Evolutionary conservation across 768 basidiomycete genomes (phyloP).

Genomic region (Podaxis sp.): DNA sequence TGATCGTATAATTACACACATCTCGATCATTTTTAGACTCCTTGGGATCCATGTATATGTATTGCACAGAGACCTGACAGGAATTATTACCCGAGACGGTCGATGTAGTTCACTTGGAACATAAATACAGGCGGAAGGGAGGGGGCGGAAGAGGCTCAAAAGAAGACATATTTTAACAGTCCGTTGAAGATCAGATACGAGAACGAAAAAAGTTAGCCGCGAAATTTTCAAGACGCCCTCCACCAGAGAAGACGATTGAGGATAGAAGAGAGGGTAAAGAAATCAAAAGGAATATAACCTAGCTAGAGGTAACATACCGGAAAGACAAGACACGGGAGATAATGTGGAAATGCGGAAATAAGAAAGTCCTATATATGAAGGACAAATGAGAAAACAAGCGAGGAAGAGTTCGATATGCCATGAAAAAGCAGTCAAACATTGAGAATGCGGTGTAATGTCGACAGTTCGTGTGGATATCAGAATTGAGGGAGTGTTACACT

Average conservation of each 20-base stretch:
- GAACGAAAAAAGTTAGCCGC: background rate
- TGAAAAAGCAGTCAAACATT: slow-evolving; percentile 9
- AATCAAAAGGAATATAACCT: background rate
- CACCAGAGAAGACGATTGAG: background rate
- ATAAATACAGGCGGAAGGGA: slow-evolving; percentile 1
- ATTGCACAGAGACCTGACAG: background rate
- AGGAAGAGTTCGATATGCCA: slow-evolving; percentile 9
- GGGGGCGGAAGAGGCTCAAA: background rate
- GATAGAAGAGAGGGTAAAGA: background rate
- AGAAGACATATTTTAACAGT: background rate
- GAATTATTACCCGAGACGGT: background rate
- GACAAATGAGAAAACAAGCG: slow-evolving; percentile 8
- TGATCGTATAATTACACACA: too few relatives aligned
- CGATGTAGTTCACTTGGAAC: background rate
- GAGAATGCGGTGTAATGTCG: background rate
- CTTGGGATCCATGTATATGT: background rate
- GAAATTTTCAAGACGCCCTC: background rate
- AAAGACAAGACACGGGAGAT: background rate
- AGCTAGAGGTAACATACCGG: slow-evolving; percentile 5
- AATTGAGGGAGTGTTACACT: slow-evolving; percentile 2
- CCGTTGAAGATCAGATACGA: background rate
- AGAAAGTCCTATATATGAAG: background rate
- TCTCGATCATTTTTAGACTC: background rate
- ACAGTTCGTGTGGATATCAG: slow-evolving; percentile 9
- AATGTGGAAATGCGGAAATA: slow-evolving; percentile 2